phyloP scores from a whole-genome alignment of 139 green algal genomes.

The Monoraphidium neglectum region DNA sequence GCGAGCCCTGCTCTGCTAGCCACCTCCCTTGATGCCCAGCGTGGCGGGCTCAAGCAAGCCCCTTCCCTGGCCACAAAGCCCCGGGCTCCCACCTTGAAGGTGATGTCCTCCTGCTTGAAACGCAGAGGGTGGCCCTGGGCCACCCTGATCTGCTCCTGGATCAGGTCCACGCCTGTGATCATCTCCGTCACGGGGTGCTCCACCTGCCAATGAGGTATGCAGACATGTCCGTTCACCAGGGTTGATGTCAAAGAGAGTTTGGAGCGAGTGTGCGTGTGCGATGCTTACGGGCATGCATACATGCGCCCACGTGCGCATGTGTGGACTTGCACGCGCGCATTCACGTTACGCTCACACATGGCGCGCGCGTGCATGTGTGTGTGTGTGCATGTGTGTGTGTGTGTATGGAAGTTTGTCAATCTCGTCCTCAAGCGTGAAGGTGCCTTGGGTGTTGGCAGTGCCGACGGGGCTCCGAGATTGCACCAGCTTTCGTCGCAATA shows the following conservation, averaged over 20 bases:
- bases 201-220: conserved; percentile 56
- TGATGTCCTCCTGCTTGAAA: conserved; percentile 88
- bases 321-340: not conserved
- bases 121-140: conserved; percentile 78
- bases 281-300: not conserved
- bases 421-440: too few relatives aligned
- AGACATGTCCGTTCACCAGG: not conserved
- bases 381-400: too few relatives aligned
- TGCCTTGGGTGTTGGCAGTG: too few relatives aligned
- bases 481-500: too few relatives aligned
- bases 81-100: conserved; percentile 70
- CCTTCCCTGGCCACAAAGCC: too few relatives aligned
- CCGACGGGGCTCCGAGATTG: too few relatives aligned
- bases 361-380: too few relatives aligned
- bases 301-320: not conserved
- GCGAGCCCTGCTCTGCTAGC: not conserved
- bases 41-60: not conserved
- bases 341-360: not conserved
- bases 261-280: not conserved
- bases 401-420: too few relatives aligned
- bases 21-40: not conserved
- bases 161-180: conserved; percentile 92
- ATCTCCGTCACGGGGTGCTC: conserved; percentile 97
- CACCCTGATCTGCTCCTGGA: conserved; percentile 92
- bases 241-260: not conserved